phyloP scores from a whole-genome alignment of 129 eudicot species.

The Flaveria sonorensis region DNA sequence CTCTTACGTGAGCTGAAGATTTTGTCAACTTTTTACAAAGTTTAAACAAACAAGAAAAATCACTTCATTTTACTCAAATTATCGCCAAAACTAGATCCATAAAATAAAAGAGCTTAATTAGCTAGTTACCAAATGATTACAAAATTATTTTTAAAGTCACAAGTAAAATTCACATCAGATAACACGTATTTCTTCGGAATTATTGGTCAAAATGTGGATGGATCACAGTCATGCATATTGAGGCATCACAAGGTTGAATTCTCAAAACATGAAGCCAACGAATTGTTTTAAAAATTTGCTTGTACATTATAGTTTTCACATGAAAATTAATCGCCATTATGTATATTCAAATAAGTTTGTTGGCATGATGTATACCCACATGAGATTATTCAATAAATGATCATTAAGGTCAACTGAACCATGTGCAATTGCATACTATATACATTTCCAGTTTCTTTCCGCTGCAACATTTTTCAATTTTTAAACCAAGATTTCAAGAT shows the following conservation, averaged over 20 bases:
- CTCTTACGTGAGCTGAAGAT: background rate
- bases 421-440: conserved; percentile 28
- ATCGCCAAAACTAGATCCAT: background rate
- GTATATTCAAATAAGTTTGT: conserved; percentile 19
- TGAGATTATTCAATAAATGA: conserved; percentile 31
- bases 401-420: conserved; percentile 37
- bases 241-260: conserved; percentile 6
- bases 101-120: background rate
- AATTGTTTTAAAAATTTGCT: conserved; percentile 3
- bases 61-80: background rate
- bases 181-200: background rate
- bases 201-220: background rate
- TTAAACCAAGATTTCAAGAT: conserved; percentile 11
- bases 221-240: background rate
- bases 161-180: background rate
- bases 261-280: background rate
- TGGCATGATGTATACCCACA: conserved; percentile 23
- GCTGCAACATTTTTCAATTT: conserved; percentile 7
- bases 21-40: background rate
- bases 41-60: background rate
- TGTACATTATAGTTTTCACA: conserved; percentile 2
- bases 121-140: background rate
- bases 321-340: background rate
- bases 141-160: background rate
- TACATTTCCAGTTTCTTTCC: conserved; percentile 27